These are phyloP conservation scores for Barnettozyma siamensis DNA, from an alignment of 805 yeast genomes.

Conservation along the genomic window DNA sequence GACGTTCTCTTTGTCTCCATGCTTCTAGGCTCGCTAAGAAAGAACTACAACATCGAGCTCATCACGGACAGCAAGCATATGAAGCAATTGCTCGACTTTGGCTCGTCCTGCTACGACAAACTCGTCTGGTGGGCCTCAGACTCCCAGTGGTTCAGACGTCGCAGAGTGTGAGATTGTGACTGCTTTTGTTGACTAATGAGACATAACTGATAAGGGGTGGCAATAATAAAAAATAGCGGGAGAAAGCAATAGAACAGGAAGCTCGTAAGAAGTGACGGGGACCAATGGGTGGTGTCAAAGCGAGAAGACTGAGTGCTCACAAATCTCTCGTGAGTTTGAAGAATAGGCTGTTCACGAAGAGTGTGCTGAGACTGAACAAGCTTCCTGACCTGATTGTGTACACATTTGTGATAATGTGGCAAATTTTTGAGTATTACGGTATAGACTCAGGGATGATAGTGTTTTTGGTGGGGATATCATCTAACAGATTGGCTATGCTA, in stretches of 20 bases:
- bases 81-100: conserved; percentile 2
- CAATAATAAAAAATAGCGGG: background rate
- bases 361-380: background rate
- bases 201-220: background rate
- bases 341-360: background rate
- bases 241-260: too few relatives aligned
- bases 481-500: background rate
- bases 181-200: conserved; percentile 3
- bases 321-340: conserved; percentile 1
- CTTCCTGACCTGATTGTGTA: background rate
- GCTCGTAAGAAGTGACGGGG: too few relatives aligned
- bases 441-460: background rate
- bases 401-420: conserved; percentile 1
- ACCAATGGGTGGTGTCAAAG: background rate
- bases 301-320: background rate
- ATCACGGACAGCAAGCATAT: conserved; percentile 2
- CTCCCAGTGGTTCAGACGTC: conserved; percentile 8
- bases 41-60: conserved; percentile 6
- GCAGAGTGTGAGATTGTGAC: background rate
- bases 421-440: conserved; percentile 3
- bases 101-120: conserved; percentile 6
- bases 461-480: background rate
- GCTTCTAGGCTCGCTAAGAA: conserved; percentile 6
- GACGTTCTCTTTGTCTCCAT: conserved; percentile 6
- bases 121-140: conserved; percentile 7